These are phyloP conservation scores for Aspergillus ochraceoroseus DNA, from an alignment of 2,329 filamentous ascomycete species.

Conservation along the genomic window DNA sequence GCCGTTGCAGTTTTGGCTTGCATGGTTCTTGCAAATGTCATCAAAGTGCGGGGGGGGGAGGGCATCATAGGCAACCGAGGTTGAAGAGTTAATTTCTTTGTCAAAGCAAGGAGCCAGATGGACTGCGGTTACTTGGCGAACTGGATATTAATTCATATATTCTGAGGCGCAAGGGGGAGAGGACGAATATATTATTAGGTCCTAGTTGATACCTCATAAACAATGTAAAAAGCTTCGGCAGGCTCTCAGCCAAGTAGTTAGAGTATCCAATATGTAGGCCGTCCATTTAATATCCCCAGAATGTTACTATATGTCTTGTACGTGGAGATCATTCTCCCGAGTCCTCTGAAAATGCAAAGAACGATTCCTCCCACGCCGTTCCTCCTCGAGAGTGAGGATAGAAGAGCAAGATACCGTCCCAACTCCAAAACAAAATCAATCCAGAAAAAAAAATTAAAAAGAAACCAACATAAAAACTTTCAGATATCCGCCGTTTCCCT, in stretches of 20 bases:
- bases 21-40: too few species aligned
- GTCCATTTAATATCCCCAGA: not conserved
- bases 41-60: conserved; percentile 23
- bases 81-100: conserved; percentile 1
- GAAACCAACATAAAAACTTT: conserved; percentile 7
- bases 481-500: conserved; percentile 15
- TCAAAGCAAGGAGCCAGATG: too few species aligned
- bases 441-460: conserved; percentile 5
- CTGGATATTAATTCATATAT: too few species aligned
- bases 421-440: conserved; percentile 11
- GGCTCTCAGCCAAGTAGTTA: too few species aligned
- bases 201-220: too few species aligned
- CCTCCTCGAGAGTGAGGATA: conserved; percentile 7
- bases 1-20: too few species aligned
- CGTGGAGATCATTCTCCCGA: conserved; percentile 5
- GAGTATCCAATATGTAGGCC: not conserved
- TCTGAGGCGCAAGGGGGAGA: too few species aligned
- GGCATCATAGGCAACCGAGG: conserved; percentile 21
- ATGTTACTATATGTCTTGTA: conserved; percentile 8
- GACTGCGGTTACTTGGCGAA: not conserved
- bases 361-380: conserved; percentile 18
- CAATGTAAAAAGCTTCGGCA: too few species aligned
- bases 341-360: conserved; percentile 24
- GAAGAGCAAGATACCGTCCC: conserved; percentile 13
- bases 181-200: too few species aligned